Evolutionary conservation across 805 yeast species (phyloP).

Genomic region (Wickerhamomyces queroliae): DNA sequence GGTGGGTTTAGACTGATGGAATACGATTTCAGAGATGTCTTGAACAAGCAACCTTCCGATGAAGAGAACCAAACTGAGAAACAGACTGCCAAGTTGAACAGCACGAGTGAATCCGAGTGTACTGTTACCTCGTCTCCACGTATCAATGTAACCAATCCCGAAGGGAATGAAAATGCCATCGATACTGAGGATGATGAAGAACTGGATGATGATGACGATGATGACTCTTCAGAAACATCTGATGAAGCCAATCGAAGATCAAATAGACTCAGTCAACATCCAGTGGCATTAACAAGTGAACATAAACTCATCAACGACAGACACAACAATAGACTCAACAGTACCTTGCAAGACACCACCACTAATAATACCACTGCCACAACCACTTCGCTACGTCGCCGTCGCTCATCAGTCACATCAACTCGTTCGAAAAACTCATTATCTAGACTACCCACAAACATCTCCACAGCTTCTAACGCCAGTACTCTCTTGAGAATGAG

Average conservation of each 20-base stretch:
- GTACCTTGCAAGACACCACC: too few relatives aligned
- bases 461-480: not conserved
- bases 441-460: not conserved
- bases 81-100: too few relatives aligned
- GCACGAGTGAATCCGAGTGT: too few relatives aligned
- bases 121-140: too few relatives aligned
- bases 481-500: not conserved
- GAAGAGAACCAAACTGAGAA: constrained; percentile 7
- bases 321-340: not conserved
- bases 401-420: not conserved
- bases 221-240: not conserved
- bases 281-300: not conserved
- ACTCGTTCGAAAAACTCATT: not conserved
- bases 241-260: not conserved
- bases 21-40: constrained; percentile 49
- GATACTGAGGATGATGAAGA: not conserved
- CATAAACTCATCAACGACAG: not conserved
- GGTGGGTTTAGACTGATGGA: constrained; percentile 67
- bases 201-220: not conserved
- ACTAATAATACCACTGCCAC: too few relatives aligned
- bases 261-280: not conserved
- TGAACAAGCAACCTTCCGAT: constrained; percentile 14
- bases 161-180: not conserved
- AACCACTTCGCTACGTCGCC: not conserved
- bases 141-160: constrained; percentile 9